Conservation (phyloP, 257 asterid species). For the Nicotiana tomentosiformis region DNA sequence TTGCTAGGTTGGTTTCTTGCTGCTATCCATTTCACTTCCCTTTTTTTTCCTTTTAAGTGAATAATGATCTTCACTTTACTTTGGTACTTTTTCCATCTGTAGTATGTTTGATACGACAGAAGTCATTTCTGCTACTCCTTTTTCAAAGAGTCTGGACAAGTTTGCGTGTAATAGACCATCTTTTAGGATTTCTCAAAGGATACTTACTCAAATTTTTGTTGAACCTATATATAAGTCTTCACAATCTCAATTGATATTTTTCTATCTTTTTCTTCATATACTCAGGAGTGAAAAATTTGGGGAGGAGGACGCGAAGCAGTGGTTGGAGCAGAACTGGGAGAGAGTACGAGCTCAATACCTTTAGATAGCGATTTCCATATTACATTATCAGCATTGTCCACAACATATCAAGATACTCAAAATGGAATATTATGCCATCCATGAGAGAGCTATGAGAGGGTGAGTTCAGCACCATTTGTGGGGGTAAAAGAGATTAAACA, state of each 20-base stretch:
- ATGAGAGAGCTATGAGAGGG: no score
- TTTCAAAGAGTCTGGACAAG: neutral
- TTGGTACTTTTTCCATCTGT: neutral
- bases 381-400: neutral
- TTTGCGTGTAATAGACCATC: neutral
- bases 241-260: neutral
- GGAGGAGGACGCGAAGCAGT: slow-evolving; percentile 18
- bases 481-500: neutral
- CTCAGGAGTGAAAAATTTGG: slow-evolving; percentile 26
- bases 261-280: neutral
- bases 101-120: neutral
- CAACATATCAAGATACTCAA: neutral
- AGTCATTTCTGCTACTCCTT: neutral
- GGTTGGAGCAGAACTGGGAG: slow-evolving; percentile 27
- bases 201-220: neutral
- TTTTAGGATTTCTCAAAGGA: neutral
- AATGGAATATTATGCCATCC: neutral
- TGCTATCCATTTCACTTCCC: neutral
- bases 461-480: neutral
- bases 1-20: neutral
- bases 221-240: no score
- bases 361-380: neutral
- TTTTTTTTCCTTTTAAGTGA: neutral
- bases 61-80: neutral
- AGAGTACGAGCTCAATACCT: slow-evolving; percentile 23